These are phyloP conservation scores for Grosmannia serpens DNA, from an alignment of 2,329 filamentous ascomycete genomes.

Conservation along the genomic window DNA sequence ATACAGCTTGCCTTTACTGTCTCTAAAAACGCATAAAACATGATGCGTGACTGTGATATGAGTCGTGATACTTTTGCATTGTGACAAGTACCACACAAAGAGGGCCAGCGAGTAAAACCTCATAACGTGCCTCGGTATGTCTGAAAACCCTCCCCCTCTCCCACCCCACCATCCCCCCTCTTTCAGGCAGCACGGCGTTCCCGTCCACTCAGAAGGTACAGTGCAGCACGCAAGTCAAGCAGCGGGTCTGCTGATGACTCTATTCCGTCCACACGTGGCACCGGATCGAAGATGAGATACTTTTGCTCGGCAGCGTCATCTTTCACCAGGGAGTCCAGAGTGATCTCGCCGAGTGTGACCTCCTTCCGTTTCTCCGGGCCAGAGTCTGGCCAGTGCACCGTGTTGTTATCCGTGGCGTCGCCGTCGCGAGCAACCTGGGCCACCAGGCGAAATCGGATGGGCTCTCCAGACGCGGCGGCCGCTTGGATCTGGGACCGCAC, in stretches of 20 bases:
- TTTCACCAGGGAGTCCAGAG: conserved; percentile 26
- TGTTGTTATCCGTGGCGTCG: conserved; percentile 17
- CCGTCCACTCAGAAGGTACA: conserved; percentile 44
- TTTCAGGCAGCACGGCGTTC: conserved; percentile 32
- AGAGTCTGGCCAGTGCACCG: conserved; percentile 36
- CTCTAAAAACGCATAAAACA: too few species aligned
- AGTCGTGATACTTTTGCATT: too few species aligned
- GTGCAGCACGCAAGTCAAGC: conserved; percentile 40
- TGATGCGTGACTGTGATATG: too few species aligned
- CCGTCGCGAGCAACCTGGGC: conserved; percentile 30
- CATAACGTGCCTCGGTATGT: too few species aligned
- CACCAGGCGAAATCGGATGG: conserved; percentile 32
- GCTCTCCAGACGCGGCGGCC: conserved; percentile 9
- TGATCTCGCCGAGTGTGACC: conserved; percentile 38
- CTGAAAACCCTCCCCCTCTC: too few species aligned
- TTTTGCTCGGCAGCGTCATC: conserved; percentile 34
- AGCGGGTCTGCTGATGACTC: conserved; percentile 42
- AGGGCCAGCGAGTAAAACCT: too few species aligned
- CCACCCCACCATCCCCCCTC: background rate
- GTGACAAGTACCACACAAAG: too few species aligned
- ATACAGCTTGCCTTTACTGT: too few species aligned
- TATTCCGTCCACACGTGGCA: conserved; percentile 43
- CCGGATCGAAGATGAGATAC: conserved; percentile 44
- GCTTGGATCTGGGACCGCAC: conserved; percentile 16
- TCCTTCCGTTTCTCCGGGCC: conserved; percentile 39